Percentiles rank a stretch among this genome's conserved stretches.
Evolutionary conservation across 805 yeast genomes (phyloP).

Genomic region (Isabelozyma heimii): DNA sequence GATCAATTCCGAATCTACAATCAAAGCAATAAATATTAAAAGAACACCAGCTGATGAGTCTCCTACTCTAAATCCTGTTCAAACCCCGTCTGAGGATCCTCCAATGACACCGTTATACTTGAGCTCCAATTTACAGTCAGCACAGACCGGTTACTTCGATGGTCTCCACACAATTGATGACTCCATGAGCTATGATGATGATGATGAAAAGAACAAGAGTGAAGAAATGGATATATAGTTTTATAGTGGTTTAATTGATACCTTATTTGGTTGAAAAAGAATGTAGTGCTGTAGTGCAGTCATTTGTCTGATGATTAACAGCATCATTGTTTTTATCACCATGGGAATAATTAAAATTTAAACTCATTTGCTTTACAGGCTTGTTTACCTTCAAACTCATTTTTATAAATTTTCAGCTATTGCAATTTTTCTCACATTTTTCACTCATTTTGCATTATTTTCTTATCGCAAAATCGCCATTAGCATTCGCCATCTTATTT

Average conservation of each 20-base stretch:
- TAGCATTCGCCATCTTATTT: neutral
- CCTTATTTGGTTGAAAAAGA: no score
- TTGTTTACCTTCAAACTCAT: neutral
- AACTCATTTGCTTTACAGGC: neutral
- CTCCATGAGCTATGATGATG: neutral
- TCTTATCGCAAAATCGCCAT: neutral
- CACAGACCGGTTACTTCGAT: neutral
- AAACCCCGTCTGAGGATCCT: conserved; percentile 39
- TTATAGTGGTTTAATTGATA: neutral
- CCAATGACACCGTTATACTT: conserved; percentile 44
- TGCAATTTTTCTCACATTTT: neutral
- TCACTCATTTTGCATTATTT: neutral
- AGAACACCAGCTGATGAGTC: conserved; percentile 13
- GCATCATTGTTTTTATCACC: neutral
- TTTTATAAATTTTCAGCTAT: no score
- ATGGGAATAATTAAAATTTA: no score
- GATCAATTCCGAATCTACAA: neutral
- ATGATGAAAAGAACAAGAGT: neutral
- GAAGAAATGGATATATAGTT: neutral
- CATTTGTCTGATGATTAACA: no score
- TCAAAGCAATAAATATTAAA: conserved; percentile 1
- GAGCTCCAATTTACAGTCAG: conserved; percentile 4
- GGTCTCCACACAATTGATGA: neutral
- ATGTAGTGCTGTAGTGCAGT: no score
- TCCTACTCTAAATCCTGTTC: conserved; percentile 39